These are phyloP conservation scores for Candida jianshihensis DNA, from an alignment of 805 yeast species.

Conservation along the genomic window DNA sequence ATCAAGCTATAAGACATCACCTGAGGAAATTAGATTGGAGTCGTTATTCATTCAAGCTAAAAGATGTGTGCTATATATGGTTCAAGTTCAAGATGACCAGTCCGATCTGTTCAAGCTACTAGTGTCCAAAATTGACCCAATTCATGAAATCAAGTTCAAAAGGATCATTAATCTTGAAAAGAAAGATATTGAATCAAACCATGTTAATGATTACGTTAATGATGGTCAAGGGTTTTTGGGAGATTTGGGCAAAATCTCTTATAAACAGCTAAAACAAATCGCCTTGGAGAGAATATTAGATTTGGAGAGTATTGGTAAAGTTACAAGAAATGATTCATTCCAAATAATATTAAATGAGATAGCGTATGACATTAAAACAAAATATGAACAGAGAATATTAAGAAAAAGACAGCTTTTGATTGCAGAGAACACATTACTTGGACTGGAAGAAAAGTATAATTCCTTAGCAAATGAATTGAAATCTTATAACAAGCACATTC, in stretches of 20 bases:
- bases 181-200: conserved; percentile 26
- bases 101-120: conserved; percentile 61
- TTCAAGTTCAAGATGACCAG: conserved; percentile 70
- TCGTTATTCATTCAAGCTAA: conserved; percentile 70
- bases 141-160: conserved; percentile 62
- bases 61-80: conserved; percentile 72
- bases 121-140: conserved; percentile 55
- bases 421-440: conserved; percentile 36
- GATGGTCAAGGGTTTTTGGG: conserved; percentile 41
- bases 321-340: conserved; percentile 62
- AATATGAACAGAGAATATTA: conserved; percentile 42
- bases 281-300: conserved; percentile 72
- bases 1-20: conserved; percentile 35
- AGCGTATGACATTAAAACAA: conserved; percentile 67
- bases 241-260: conserved; percentile 42
- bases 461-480: conserved; percentile 34
- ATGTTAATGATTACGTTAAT: conserved; percentile 34
- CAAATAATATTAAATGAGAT: conserved; percentile 78
- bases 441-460: conserved; percentile 38
- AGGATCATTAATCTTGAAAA: conserved; percentile 46
- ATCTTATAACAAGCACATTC: conserved; percentile 40
- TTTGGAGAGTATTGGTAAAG: conserved; percentile 58
- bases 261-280: conserved; percentile 69
- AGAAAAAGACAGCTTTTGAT: conserved; percentile 39
- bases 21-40: conserved; percentile 49